Evolutionary conservation across 306 rosid genomes (phyloP), one percentile per base, ranked within the genome.

Genomic region (Quercus alba): DNA sequence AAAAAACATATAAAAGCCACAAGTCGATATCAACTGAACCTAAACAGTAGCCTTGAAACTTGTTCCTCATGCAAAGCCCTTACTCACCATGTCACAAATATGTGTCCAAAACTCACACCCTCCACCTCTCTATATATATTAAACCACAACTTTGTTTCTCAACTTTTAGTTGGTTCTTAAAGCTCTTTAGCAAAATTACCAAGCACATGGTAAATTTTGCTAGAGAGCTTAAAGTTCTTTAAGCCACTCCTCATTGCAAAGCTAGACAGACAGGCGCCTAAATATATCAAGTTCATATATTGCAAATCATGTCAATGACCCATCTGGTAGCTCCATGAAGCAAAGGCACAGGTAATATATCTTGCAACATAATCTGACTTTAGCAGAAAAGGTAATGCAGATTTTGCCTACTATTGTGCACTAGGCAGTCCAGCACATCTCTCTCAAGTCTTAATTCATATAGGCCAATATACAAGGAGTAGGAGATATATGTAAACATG

Each of bases 11-110:
- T 23, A 23, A 23, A 28, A 28, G 30, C 30, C 30, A 28, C 30
- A 28, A 28, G 30, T 28, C 30, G 30, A 28, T 28, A 28, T 28
- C 30, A 28, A 28, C 30, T 28, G 30, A 28, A 28, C 30, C 30
- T 28, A 28, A 28, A 28, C 30, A 38, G 61, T 67, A 73, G 20
- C 71, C 20, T 5, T 88, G 93, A 94, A 90, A 90, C 93, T 70
- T 91, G 98, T 89, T 91, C 78, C 80, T 77, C 97, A 94, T 92
- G 92, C 93, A 94, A 84, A 76, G 73, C 86, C 73, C 81, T 77
- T 51, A 86, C 90, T 87, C 93, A 86, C 87, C 94, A 84, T 82
- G 78, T 81, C 76, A 26, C 55, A 49, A 61, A 18, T 81, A 92
- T 91, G 94, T 88, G 98, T 91, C 95, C 69, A 75, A 81, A 62